Base-by-base conservation (phyloP, 495 filamentous ascomycete genomes). In the Annulohypoxylon maeteangense region DNA sequence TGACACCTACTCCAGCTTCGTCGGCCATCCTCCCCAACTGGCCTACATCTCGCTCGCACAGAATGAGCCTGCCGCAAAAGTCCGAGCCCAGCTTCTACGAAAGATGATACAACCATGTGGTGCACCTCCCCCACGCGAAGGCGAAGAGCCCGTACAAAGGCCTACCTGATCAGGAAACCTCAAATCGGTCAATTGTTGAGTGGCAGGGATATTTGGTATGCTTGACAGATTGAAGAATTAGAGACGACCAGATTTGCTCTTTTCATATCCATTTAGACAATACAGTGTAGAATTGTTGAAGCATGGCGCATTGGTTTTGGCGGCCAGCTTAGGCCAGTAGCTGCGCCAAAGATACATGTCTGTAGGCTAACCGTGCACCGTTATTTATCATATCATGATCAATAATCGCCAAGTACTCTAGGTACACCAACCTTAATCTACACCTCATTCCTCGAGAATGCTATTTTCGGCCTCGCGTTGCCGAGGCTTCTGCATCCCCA, bases 41-140 rank as follows among this genome's bases (percentile, higher is more conserved):
- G 87, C 89, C n/a, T 98, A 97, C 74, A 93, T 97, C 87, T 84
- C 89, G 47, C 89, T 98, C 62, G 96, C 93, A 1, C 87, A 95
- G 83, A 95, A 95, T 42, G 91, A 94, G 79, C 84, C 90, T 1
- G 88, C 88, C 68, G 92, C 94, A 81, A 93, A 92, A 80, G 88
- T 93, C 62, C 85, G 94, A 67, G 87, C 88, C 2, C 82, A 85
- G 80, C 87, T 97, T 83, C 87, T 98, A 62, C 91, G 97, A 80
- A 92, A 93, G 82, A 98, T 98, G 95, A 89, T 98, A 45, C 88
- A 93, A 72, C 94, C 94, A 2, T 93, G 90, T 64, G 94, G 95
- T 48, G 91, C 91, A 68, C 93, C 93, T 61, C 93, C 93, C 16
- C 85, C 88, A 66, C 87, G 87, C 42, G 86, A 87, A 74, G 87